Evolutionary conservation across 2,329 filamentous ascomycete genomes (phyloP).

Genomic region (Davidsoniella eucalypti): DNA sequence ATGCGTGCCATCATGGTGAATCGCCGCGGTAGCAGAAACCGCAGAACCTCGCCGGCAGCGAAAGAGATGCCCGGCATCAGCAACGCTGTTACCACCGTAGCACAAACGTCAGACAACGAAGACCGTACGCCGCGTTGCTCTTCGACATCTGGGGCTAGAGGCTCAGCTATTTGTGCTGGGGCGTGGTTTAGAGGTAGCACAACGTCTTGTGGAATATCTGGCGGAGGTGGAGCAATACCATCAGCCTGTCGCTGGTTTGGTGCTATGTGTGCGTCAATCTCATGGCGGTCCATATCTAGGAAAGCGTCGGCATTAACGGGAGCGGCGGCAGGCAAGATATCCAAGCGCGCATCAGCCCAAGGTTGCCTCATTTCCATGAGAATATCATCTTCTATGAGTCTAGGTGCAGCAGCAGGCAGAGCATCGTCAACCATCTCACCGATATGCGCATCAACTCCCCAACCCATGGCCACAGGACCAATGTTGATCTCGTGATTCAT

Average conservation of each 20-base stretch:
- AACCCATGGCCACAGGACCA: not conserved
- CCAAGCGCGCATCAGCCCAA: not conserved
- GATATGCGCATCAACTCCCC: not conserved
- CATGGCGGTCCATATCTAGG: too few species aligned
- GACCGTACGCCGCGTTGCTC: conserved; percentile 19
- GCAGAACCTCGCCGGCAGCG: conserved; percentile 59
- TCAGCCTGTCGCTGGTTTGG: not conserved
- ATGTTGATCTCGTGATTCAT: conserved; percentile 8
- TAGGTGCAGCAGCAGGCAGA: not conserved
- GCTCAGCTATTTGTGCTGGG: too few species aligned
- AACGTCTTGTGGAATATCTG: conserved; percentile 19
- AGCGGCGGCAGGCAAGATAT: conserved; percentile 11
- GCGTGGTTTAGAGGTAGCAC: too few species aligned
- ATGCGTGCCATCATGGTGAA: conserved; percentile 38
- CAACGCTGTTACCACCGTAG: conserved; percentile 34
- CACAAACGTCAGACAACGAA: conserved; percentile 24
- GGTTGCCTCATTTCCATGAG: not conserved
- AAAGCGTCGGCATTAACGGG: not conserved
- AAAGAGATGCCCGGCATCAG: conserved; percentile 71
- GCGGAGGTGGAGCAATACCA: conserved; percentile 10
- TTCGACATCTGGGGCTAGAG: too few species aligned
- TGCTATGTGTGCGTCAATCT: too few species aligned
- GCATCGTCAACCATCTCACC: not conserved
- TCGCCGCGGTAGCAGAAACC: conserved; percentile 46
- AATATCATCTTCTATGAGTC: not conserved